Evolutionary conservation across 2,329 filamentous ascomycete species (phyloP).

Genomic region (Fusarium gaditjirri): DNA sequence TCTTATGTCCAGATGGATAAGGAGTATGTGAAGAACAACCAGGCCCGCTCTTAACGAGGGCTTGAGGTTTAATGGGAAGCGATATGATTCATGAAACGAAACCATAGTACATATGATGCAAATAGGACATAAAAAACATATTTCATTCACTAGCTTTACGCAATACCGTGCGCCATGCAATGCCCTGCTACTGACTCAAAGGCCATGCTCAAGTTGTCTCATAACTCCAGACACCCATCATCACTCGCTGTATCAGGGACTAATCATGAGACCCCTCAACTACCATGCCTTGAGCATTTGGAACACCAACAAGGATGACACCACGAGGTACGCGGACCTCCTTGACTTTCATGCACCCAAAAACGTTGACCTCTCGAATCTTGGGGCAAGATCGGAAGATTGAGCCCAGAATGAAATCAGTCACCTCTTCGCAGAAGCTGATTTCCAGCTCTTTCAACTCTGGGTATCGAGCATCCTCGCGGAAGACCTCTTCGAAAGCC

Average conservation of each 20-base stretch:
- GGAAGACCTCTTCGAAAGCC: conserved; percentile 81
- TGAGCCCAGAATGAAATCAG: conserved; percentile 70
- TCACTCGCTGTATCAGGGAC: conserved; percentile 4
- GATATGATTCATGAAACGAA: background rate
- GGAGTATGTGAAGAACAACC: conserved; percentile 41
- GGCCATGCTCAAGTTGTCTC: background rate
- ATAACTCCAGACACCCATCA: conserved; percentile 13
- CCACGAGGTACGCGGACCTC: conserved; percentile 64
- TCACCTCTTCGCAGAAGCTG: conserved; percentile 77
- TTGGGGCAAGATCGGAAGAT: conserved; percentile 74
- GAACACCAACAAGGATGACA: conserved; percentile 67
- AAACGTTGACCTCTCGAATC: conserved; percentile 68
- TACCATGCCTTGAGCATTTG: conserved; percentile 69
- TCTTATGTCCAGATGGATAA: conserved; percentile 51
- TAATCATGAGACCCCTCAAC: conserved; percentile 57
- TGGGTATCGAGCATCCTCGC: conserved; percentile 69
- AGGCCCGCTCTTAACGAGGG: conserved; percentile 9
- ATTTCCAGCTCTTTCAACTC: conserved; percentile 78
- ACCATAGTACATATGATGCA: conserved; percentile 3
- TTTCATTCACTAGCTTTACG: background rate
- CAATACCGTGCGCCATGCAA: conserved; percentile 11
- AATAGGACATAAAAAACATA: background rate
- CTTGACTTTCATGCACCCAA: conserved; percentile 72
- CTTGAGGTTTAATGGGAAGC: background rate
- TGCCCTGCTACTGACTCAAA: background rate